Evolutionary conservation across 805 yeast genomes (phyloP).

Genomic region (Pichia insulana): DNA sequence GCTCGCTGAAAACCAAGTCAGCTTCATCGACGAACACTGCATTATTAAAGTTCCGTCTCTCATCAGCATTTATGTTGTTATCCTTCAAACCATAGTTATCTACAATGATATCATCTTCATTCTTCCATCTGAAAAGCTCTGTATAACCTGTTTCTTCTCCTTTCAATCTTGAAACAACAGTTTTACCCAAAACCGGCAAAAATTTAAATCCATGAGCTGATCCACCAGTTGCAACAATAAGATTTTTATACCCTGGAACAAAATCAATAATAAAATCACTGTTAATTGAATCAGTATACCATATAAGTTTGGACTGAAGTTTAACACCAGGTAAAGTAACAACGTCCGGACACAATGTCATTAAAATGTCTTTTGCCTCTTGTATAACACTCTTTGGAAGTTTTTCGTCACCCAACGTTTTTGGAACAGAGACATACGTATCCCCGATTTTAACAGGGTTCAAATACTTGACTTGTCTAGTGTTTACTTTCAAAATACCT

Average conservation of each 20-base stretch:
- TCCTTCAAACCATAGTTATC: slow-evolving; percentile 13
- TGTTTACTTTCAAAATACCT: slow-evolving; percentile 12
- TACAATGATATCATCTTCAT: slow-evolving; percentile 9
- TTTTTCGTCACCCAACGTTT: slow-evolving; percentile 11
- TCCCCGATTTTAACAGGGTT: slow-evolving; percentile 7
- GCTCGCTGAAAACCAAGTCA: slow-evolving; percentile 1
- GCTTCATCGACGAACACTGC: slow-evolving; percentile 1
- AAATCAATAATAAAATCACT: slow-evolving; percentile 19
- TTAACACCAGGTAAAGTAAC: not conserved
- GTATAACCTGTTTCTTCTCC: slow-evolving; percentile 11
- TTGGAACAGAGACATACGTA: slow-evolving; percentile 7
- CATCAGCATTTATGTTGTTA: slow-evolving; percentile 3
- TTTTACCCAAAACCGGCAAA: slow-evolving; percentile 17
- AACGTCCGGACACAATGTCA: slow-evolving; percentile 7
- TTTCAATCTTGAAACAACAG: slow-evolving; percentile 12
- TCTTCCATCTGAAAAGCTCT: slow-evolving; percentile 14
- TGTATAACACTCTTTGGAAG: slow-evolving; percentile 13
- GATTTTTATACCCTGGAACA: slow-evolving; percentile 16
- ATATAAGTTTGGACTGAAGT: slow-evolving; percentile 13
- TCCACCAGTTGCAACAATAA: slow-evolving; percentile 19
- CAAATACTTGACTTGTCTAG: slow-evolving; percentile 12
- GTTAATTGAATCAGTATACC: slow-evolving; percentile 20
- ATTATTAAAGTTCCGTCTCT: slow-evolving; percentile 7
- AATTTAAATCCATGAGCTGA: slow-evolving; percentile 20
- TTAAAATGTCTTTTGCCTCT: slow-evolving; percentile 13